Evolutionary conservation across 1,284 basidiomycete species (phyloP).

Genomic region (Schizopora paradoxa): DNA sequence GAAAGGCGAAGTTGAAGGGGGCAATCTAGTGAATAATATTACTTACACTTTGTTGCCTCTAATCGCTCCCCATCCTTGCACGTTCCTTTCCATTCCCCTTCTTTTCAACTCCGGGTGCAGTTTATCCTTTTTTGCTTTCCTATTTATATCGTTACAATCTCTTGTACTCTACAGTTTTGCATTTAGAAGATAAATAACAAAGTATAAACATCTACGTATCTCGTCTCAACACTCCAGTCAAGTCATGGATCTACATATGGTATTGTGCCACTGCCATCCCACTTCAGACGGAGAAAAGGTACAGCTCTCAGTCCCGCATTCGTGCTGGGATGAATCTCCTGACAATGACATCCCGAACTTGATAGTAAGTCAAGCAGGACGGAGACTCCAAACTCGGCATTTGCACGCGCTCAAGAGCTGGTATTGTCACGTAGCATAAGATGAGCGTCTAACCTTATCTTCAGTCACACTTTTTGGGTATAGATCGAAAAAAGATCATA

Average conservation of each 20-base stretch:
- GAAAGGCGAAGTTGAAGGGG: constrained; percentile 71
- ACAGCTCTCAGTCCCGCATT: constrained; percentile 80
- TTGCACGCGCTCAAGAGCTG: constrained; percentile 55
- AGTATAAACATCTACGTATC: no score
- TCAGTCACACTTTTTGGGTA: no score
- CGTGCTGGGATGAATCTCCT: constrained; percentile 86
- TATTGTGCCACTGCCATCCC: no score
- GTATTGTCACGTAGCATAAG: constrained; percentile 88
- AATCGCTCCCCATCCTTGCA: neutral
- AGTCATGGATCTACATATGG: no score
- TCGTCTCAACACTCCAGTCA: constrained; percentile 9
- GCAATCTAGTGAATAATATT: constrained; percentile 29
- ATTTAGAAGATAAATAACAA: no score
- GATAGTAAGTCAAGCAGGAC: constrained; percentile 67
- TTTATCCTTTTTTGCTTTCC: neutral
- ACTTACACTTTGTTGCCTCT: constrained; percentile 3
- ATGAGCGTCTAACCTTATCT: no score
- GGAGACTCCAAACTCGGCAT: constrained; percentile 54
- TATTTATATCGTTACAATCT: no score
- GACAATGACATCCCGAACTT: constrained; percentile 81
- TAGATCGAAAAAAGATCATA: constrained; percentile 25
- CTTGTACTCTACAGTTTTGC: no score
- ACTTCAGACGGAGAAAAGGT: no score
- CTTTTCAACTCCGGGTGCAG: neutral
- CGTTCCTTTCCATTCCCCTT: neutral